Percentiles rank a stretch among this genome's conserved stretches.
These are phyloP conservation scores for Populus tomentosa DNA, from an alignment of 441 rosid species.

Conservation along the genomic window DNA sequence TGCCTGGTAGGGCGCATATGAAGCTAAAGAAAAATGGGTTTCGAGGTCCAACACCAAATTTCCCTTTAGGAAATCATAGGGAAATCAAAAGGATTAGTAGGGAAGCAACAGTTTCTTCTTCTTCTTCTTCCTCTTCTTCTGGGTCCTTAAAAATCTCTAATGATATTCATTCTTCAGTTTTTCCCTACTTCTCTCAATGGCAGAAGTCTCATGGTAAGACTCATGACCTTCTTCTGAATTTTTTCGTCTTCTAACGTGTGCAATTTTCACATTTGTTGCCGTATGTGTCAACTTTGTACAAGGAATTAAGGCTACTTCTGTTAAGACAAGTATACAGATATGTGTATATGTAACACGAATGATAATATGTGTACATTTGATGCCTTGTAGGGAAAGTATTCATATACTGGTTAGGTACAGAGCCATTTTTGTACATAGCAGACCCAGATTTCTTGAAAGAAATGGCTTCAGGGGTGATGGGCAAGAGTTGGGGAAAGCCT, in stretches of 20 bases:
- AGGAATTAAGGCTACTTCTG: not conserved
- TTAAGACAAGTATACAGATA: not conserved
- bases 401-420: constrained; percentile 90
- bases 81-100: constrained; percentile 48
- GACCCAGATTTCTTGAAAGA: constrained; percentile 80
- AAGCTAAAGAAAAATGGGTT: constrained; percentile 68
- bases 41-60: constrained; percentile 66
- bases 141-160: constrained; percentile 39
- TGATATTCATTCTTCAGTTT: constrained; percentile 72
- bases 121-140: constrained; percentile 6
- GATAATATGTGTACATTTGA: not conserved
- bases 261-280: not conserved
- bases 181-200: constrained; percentile 83
- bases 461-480: constrained; percentile 69
- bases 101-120: not conserved
- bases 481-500: constrained; percentile 98
- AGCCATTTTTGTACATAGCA: constrained; percentile 87
- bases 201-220: constrained; percentile 62
- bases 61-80: constrained; percentile 66
- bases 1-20: constrained; percentile 40
- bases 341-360: too few relatives aligned
- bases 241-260: not conserved
- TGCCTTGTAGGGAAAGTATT: constrained; percentile 75
- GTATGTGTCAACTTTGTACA: too few relatives aligned
- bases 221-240: not conserved